Percentiles rank a stretch among this genome's conserved stretches.
These are phyloP conservation scores for Epichloe sylvatica DNA, from an alignment of 2,329 filamentous ascomycete genomes.

Conservation along the genomic window DNA sequence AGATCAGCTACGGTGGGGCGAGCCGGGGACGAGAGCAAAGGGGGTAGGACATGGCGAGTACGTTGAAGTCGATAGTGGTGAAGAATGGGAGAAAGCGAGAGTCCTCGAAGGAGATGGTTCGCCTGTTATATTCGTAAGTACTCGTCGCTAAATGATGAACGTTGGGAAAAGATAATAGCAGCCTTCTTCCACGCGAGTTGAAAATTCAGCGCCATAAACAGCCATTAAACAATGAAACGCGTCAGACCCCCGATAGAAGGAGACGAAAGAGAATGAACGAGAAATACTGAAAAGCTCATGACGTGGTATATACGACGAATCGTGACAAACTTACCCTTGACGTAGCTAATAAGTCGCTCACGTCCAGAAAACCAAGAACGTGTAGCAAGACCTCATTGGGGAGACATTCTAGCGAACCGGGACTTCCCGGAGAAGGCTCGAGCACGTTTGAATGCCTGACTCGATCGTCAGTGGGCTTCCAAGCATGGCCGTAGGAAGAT, in stretches of 20 bases:
- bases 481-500: neutral
- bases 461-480: neutral
- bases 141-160: neutral
- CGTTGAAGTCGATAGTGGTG: constrained; percentile 47
- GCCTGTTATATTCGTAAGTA: constrained; percentile 28
- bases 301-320: neutral
- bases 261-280: neutral
- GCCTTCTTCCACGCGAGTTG: neutral
- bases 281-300: neutral
- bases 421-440: neutral
- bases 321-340: constrained; percentile 36
- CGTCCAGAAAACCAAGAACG: constrained; percentile 41
- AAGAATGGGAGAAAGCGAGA: constrained; percentile 52
- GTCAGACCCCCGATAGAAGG: no score
- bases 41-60: constrained; percentile 38
- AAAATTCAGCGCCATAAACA: neutral
- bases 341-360: constrained; percentile 39
- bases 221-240: neutral
- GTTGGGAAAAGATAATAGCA: no score
- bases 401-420: constrained; percentile 24
- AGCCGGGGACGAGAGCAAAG: constrained; percentile 40
- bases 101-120: constrained; percentile 45
- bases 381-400: constrained; percentile 44
- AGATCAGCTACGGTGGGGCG: constrained; percentile 49
- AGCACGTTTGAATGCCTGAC: neutral